Percentiles rank a stretch among this genome's conserved stretches.
These are phyloP conservation scores for Collybia sp. DNA, from an alignment of 768 basidiomycete species.

Conservation along the genomic window DNA sequence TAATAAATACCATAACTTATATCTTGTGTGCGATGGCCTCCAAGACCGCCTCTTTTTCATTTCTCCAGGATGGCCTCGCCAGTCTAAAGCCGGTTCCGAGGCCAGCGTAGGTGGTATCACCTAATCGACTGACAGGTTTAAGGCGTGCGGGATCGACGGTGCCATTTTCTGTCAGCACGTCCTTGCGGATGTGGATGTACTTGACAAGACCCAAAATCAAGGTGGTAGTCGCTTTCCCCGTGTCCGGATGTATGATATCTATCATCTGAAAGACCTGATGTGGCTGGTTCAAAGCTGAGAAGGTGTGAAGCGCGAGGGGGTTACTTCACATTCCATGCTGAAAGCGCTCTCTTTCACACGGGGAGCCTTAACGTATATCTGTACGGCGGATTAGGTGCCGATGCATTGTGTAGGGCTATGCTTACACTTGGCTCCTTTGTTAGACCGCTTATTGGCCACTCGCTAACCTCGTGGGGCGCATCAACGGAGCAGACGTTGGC, in stretches of 20 bases:
- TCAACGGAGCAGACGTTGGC: constrained; percentile 52
- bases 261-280: constrained; percentile 36
- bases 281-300: not conserved
- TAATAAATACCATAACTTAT: too few species aligned
- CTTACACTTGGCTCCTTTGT: constrained; percentile 51
- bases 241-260: constrained; percentile 35
- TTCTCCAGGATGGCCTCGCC: constrained; percentile 47
- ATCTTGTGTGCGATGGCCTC: too few species aligned
- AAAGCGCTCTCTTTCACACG: constrained; percentile 63
- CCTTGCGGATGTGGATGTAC: constrained; percentile 53
- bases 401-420: not conserved
- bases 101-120: constrained; percentile 42
- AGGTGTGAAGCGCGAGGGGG: too few species aligned
- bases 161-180: constrained; percentile 38
- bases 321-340: constrained; percentile 57
- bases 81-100: constrained; percentile 47
- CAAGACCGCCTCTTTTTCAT: constrained; percentile 25
- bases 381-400: constrained; percentile 10
- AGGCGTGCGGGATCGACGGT: constrained; percentile 44
- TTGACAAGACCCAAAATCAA: constrained; percentile 52
- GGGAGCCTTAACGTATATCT: constrained; percentile 43
- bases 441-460: constrained; percentile 61
- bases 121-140: constrained; percentile 46
- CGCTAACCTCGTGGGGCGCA: constrained; percentile 45
- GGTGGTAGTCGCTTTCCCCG: constrained; percentile 28